A percentile compares a stretch with the other conserved stretches of the same genome.
These are phyloP conservation scores for Leccinum subgranulosum DNA, from an alignment of 768 basidiomycete species.

Conservation along the genomic window DNA sequence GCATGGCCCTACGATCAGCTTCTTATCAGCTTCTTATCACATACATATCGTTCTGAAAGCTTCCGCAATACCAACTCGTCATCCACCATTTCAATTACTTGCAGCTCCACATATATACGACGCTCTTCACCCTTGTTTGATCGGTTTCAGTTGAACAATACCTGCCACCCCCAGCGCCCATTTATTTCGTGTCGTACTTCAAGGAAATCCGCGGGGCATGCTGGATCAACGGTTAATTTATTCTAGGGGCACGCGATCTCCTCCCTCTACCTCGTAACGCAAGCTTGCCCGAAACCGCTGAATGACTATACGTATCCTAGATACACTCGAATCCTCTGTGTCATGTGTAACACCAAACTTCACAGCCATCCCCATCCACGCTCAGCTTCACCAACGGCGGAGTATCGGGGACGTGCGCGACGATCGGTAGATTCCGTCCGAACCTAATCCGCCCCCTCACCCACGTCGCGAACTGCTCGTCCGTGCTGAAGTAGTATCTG, in stretches of 20 bases:
- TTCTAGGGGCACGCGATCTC: neutral
- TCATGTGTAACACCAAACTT: slow-evolving; percentile 21
- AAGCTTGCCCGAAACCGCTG: neutral
- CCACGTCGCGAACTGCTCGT: slow-evolving; percentile 35
- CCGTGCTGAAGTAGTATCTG: slow-evolving; percentile 27
- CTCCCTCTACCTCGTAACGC: neutral
- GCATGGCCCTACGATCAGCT: neutral
- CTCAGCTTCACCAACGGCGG: slow-evolving; percentile 17
- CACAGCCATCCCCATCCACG: slow-evolving; percentile 17
- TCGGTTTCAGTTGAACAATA: neutral
- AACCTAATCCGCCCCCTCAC: slow-evolving; percentile 30
- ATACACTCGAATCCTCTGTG: neutral
- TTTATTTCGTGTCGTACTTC: neutral
- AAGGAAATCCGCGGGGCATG: neutral
- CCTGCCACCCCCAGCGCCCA: neutral
- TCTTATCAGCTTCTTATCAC: neutral
- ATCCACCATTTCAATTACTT: neutral
- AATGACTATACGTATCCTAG: neutral
- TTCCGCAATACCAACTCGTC: neutral
- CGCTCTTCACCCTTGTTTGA: neutral
- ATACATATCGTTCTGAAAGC: neutral
- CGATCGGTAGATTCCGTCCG: slow-evolving; percentile 35
- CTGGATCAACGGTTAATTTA: neutral
- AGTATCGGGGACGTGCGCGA: slow-evolving; percentile 25
- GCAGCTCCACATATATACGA: neutral